These are phyloP conservation scores for Cystobasidium tubakii DNA, from an alignment of 768 basidiomycete species.

Conservation along the genomic window DNA sequence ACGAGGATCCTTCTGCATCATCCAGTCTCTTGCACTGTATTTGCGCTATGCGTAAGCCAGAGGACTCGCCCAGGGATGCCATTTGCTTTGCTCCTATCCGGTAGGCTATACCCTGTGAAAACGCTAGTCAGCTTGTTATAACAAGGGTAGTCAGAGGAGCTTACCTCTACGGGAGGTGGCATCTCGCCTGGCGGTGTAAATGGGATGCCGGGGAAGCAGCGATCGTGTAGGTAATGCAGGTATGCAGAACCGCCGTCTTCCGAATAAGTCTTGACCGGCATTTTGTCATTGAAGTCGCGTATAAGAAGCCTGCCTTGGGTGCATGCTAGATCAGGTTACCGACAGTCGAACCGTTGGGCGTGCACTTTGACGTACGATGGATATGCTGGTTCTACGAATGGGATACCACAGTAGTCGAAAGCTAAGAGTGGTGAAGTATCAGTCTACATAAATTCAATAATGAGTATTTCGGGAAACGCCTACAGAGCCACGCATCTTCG, in stretches of 20 bases:
- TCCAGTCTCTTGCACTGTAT: not conserved
- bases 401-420: slow-evolving; percentile 28
- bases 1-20: not conserved
- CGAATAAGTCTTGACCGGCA: not conserved
- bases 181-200: slow-evolving; percentile 10
- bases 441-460: not conserved
- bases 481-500: slow-evolving; percentile 28
- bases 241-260: not conserved
- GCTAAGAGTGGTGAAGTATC: not conserved
- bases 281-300: not conserved
- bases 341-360: no score
- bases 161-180: slow-evolving; percentile 21
- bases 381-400: slow-evolving; percentile 21
- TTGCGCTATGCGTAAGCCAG: slow-evolving; percentile 1
- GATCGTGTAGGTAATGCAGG: slow-evolving; percentile 13
- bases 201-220: slow-evolving; percentile 20
- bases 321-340: no score
- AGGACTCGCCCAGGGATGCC: not conserved
- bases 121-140: not conserved
- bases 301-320: not conserved
- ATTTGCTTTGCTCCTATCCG: not conserved
- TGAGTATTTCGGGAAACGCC: not conserved
- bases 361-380: slow-evolving; percentile 14
- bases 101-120: slow-evolving; percentile 18
- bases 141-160: not conserved